These are phyloP conservation scores for Yamadazyma nakazawae DNA, from an alignment of 805 yeast species.

Conservation along the genomic window DNA sequence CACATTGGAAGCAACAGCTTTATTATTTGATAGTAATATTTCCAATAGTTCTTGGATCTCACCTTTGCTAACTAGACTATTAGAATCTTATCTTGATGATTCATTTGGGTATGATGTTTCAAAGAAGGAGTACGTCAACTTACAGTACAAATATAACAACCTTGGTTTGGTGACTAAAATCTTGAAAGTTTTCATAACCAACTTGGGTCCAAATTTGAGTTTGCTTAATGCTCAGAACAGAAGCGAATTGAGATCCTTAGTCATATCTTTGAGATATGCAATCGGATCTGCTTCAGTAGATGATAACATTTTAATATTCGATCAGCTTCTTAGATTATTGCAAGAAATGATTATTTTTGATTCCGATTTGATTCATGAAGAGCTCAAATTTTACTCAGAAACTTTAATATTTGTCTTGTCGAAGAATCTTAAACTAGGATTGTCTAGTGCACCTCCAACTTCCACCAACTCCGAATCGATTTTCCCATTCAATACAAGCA, in stretches of 20 bases:
- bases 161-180: constrained; percentile 22
- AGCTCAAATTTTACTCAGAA: constrained; percentile 26
- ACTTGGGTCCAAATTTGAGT: constrained; percentile 37
- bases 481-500: constrained; percentile 45
- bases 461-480: constrained; percentile 39
- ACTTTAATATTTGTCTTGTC: constrained; percentile 28
- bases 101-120: constrained; percentile 34
- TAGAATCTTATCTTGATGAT: constrained; percentile 34
- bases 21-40: constrained; percentile 52
- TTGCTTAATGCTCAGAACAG: constrained; percentile 19
- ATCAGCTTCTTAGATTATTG: constrained; percentile 24
- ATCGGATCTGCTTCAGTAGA: constrained; percentile 27
- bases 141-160: constrained; percentile 32
- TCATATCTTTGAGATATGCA: constrained; percentile 28
- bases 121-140: constrained; percentile 30
- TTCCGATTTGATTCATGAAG: constrained; percentile 30
- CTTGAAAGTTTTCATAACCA: constrained; percentile 29
- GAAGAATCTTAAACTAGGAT: constrained; percentile 35
- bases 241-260: constrained; percentile 22
- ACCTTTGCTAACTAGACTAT: constrained; percentile 30
- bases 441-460: constrained; percentile 31
- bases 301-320: constrained; percentile 25
- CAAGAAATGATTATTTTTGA: constrained; percentile 41
- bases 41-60: constrained; percentile 41
- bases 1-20: constrained; percentile 55